Conservation (phyloP, 208 protist species). For the Trypanosoma lewisi region DNA sequence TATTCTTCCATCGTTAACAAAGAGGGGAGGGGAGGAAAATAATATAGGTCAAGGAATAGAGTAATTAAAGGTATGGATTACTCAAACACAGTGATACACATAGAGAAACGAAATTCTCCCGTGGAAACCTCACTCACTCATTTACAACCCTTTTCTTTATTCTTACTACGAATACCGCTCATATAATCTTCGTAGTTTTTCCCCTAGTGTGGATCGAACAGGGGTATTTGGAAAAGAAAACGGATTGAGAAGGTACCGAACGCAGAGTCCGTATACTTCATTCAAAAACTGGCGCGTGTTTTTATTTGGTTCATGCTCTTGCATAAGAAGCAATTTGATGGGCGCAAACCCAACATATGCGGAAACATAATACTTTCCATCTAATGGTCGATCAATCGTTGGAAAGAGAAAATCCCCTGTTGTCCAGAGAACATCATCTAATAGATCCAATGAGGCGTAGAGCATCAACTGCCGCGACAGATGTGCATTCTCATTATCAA, state of each 20-base stretch:
- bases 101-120: too few relatives aligned
- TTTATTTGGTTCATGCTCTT: conserved; percentile 44
- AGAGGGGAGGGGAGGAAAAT: too few relatives aligned
- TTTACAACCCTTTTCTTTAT: too few relatives aligned
- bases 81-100: too few relatives aligned
- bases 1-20: too few relatives aligned
- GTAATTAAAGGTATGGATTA: too few relatives aligned
- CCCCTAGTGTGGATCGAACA: conserved; percentile 2
- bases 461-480: conserved; percentile 40
- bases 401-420: conserved; percentile 43
- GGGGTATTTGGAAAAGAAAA: conserved; percentile 25
- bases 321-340: conserved; percentile 49
- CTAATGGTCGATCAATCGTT: conserved; percentile 44
- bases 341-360: conserved; percentile 57
- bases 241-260: conserved; percentile 48
- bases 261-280: conserved; percentile 50
- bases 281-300: conserved; percentile 37
- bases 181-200: conserved; percentile 16
- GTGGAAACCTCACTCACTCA: too few relatives aligned
- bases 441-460: conserved; percentile 44
- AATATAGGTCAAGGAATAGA: too few relatives aligned
- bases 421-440: conserved; percentile 52
- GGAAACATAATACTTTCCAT: conserved; percentile 50
- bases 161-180: conserved; percentile 8
- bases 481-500: conserved; percentile 4